Percentiles rank a stretch among this genome's conserved stretches.
Evolutionary conservation across 495 filamentous ascomycete species (phyloP).

Genomic region (Penicillium argentinense): DNA sequence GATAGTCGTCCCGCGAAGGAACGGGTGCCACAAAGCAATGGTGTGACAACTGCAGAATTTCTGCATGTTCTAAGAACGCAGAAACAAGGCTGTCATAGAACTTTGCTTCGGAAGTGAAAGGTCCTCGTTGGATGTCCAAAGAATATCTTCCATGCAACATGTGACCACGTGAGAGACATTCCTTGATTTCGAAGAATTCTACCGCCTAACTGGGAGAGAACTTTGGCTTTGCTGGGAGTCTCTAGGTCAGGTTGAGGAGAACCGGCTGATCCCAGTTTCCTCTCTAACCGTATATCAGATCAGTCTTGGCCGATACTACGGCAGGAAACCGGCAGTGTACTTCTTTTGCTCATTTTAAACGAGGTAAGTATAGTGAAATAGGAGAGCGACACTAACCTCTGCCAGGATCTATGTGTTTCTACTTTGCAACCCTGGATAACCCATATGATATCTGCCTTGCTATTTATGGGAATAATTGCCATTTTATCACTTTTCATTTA

Average conservation of each 20-base stretch:
- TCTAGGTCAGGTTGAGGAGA: constrained; percentile 14
- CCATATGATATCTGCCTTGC: constrained; percentile 39
- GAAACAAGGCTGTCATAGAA: constrained; percentile 24
- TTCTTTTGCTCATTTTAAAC: too few species aligned
- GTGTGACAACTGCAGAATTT: constrained; percentile 17
- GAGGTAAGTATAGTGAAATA: too few species aligned
- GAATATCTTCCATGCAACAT: constrained; percentile 19
- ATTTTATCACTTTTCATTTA: constrained; percentile 9
- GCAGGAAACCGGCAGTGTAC: too few species aligned
- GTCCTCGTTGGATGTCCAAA: constrained; percentile 18
- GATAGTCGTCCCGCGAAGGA: constrained; percentile 14
- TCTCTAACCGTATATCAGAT: too few species aligned
- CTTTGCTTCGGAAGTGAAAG: constrained; percentile 16
- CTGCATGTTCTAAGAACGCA: constrained; percentile 17
- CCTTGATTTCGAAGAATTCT: constrained; percentile 16
- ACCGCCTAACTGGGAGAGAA: constrained; percentile 19
- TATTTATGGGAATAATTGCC: constrained; percentile 2
- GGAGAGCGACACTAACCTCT: too few species aligned
- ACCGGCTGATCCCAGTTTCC: constrained; percentile 6
- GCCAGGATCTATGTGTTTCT: too few species aligned
- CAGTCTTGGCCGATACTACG: too few species aligned
- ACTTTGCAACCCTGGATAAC: too few species aligned
- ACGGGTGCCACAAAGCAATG: constrained; percentile 27
- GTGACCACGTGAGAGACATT: constrained; percentile 28
- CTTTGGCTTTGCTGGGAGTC: constrained; percentile 13